Base-by-base conservation (phyloP, 192 early-diverging fungal species). In the Rhizoclosmatium globosum region DNA sequence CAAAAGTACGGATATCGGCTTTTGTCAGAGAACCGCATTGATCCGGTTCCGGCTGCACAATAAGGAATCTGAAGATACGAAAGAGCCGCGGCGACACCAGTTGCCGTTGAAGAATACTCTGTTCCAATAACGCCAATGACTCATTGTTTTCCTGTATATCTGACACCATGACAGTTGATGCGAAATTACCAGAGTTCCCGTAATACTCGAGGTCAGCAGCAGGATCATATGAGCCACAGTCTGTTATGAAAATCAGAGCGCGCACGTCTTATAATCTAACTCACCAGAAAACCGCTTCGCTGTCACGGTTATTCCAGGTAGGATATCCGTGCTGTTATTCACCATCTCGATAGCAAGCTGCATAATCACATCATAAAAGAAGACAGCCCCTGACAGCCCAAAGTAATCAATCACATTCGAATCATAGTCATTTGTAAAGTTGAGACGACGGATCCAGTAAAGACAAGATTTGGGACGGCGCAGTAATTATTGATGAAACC, bases 401-500 rank as follows among this genome's bases (percentile, higher is more conserved):
- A n/a, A 39, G 6, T 71, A 41, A 56, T 71, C 7, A 71, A 71
- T 47, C 17, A 13, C 60, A 19, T 62, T 7, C 21, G 19, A 17
- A 68, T 68, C 65, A 38, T 71, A 38, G 6, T 11, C 4, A 45
- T 17, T 4, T 6, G 47, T 71, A 53, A 53, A 47, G 42, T 71
- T 9, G 69, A 1, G n/a, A 71, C 69, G 4, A 71, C 47, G 4
- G 69, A 71, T 56, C 47, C 46, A 38, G 47, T 53, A 4, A 56
- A 71, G 9, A 23, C 4, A 7, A 56, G 15, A 38, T 71, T 19
- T 31, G 46, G 46, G 4, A 71, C n/a, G 21, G 45, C 11, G 38
- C 69, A 71, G 50, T 71, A 71, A n/a, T 71, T 56, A 38, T 23
- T 23, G 11, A 71, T 56, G 53, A 56, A 71, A 11, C 69, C 69